Conservation (phyloP, 441 rosid genomes). For the Raphanus hybrid region DNA sequence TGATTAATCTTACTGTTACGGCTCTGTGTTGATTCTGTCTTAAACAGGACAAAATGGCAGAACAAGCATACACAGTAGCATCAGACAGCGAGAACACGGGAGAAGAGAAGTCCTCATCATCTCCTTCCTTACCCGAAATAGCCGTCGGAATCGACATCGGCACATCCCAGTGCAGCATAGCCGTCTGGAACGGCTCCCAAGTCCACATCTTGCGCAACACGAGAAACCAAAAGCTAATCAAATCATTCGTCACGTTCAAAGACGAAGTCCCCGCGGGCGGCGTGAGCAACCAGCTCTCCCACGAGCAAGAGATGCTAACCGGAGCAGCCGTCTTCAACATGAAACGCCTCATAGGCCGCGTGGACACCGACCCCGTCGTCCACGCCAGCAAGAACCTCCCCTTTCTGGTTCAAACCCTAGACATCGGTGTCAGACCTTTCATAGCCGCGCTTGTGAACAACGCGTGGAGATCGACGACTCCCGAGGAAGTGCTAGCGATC, state of each 20-base stretch:
- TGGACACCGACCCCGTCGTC: slow-evolving; percentile 81
- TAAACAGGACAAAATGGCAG: slow-evolving; percentile 66
- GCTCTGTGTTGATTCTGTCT: not conserved
- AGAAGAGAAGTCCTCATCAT: slow-evolving; percentile 67
- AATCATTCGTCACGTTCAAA: slow-evolving; percentile 76
- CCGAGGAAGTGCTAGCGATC: slow-evolving; percentile 87
- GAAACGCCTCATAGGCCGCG: slow-evolving; percentile 89
- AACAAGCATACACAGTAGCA: slow-evolving; percentile 75
- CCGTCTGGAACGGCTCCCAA: slow-evolving; percentile 84
- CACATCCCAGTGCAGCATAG: slow-evolving; percentile 86
- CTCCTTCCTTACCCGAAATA: slow-evolving; percentile 59
- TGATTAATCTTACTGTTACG: too few species aligned
- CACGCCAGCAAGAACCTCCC: slow-evolving; percentile 76
- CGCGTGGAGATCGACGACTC: slow-evolving; percentile 86
- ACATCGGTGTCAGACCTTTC: slow-evolving; percentile 82
- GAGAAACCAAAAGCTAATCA: slow-evolving; percentile 76
- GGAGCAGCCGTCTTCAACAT: slow-evolving; percentile 89
- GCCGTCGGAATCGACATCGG: slow-evolving; percentile 91
- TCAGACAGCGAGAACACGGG: slow-evolving; percentile 80
- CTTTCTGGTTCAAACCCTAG: slow-evolving; percentile 82
- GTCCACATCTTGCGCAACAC: slow-evolving; percentile 77
- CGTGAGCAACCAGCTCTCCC: slow-evolving; percentile 68
- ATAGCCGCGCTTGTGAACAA: slow-evolving; percentile 81
- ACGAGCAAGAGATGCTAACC: slow-evolving; percentile 74
- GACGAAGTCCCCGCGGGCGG: slow-evolving; percentile 77